Base-by-base conservation (phyloP, 2,329 filamentous ascomycete species). In the Ceratocystis smalleyi region DNA sequence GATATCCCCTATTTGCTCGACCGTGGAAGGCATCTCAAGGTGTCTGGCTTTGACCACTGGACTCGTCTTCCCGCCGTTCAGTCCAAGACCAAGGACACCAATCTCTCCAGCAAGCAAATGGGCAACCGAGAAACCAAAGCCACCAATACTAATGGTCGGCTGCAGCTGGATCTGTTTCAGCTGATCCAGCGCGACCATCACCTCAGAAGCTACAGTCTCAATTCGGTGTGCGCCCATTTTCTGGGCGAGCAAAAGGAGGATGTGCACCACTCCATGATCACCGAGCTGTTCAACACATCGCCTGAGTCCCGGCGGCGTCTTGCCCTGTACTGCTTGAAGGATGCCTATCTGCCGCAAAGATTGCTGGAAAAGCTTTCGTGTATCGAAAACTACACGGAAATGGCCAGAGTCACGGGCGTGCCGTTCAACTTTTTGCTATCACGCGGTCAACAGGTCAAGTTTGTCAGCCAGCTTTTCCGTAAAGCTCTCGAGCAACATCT, bases 191-290 rank as follows among this genome's bases (percentile, higher is more conserved):
- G 95, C 69, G 95, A 99, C 71, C 86, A 99, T 70, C 94, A 99
- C 19, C 79, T 99, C 43, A 83, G 94, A 78, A 97, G 92, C 75
- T 99, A 99, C 73, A 99, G 94, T 0, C 80, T 99, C 32, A 99
- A 99, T 74, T 96, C 94, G 1, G 94, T 99, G 5, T 95, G 86
- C 69, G 88, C 94, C 3, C 88, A 99, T 68, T 99, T 99, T 71
- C 74, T 99, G 27, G 91, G 91, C 59, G 94, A 99, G 73, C 94
- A 99, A 73, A 99, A 99, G 72, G 94, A 99, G 75, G 94, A 99
- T 74, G 94, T 99, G 2, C 94, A 99, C 72, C 86, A 99, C 75
- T 96, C 91, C 2, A 99, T 99, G 91, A 99, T 99, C 70, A 99
- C 95, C 0, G 95, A 97, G 71, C 77, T 99, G 2, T 96, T 91